Conservation (phyloP, 805 yeast species). For the Candida suzukii region DNA sequence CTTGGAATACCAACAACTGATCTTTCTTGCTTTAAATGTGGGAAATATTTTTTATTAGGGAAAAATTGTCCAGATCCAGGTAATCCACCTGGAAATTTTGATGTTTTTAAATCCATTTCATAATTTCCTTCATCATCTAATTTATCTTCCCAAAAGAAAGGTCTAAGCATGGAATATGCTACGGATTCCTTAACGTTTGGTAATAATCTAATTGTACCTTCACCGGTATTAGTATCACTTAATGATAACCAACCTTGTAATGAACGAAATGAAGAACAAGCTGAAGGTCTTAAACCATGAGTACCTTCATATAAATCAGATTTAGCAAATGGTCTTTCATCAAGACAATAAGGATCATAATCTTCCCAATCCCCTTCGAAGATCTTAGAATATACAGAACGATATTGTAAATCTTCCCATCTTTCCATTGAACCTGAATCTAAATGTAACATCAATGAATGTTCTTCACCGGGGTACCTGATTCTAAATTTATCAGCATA, state of each 20-base stretch:
- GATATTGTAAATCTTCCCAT: slow-evolving; percentile 36
- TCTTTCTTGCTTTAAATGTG: slow-evolving; percentile 25
- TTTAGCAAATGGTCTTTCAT: slow-evolving; percentile 26
- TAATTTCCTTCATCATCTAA: slow-evolving; percentile 12
- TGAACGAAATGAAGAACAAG: slow-evolving; percentile 27
- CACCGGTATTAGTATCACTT: slow-evolving; percentile 27
- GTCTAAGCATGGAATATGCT: slow-evolving; percentile 32
- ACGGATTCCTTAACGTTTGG: slow-evolving; percentile 29
- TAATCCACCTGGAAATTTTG: slow-evolving; percentile 28
- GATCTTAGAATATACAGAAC: slow-evolving; percentile 28
- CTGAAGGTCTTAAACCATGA: slow-evolving; percentile 3
- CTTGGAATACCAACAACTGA: slow-evolving; percentile 28
- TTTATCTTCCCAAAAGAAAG: slow-evolving; percentile 25
- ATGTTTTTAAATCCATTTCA: slow-evolving; percentile 21
- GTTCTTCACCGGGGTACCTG: slow-evolving; percentile 29
- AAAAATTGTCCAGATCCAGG: slow-evolving; percentile 31
- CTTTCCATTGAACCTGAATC: slow-evolving; percentile 38
- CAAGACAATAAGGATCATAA: slow-evolving; percentile 32
- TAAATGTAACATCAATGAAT: slow-evolving; percentile 31
- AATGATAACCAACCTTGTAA: slow-evolving; percentile 39
- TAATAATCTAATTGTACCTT: slow-evolving; percentile 30
- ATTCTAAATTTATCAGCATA: slow-evolving; percentile 38
- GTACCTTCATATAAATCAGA: slow-evolving; percentile 26
- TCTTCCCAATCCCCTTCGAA: slow-evolving; percentile 35
- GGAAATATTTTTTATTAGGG: slow-evolving; percentile 19